These are phyloP conservation scores for Chenopodium formosanum DNA, from an alignment of 148 eudicot genomes.

Conservation along the genomic window DNA sequence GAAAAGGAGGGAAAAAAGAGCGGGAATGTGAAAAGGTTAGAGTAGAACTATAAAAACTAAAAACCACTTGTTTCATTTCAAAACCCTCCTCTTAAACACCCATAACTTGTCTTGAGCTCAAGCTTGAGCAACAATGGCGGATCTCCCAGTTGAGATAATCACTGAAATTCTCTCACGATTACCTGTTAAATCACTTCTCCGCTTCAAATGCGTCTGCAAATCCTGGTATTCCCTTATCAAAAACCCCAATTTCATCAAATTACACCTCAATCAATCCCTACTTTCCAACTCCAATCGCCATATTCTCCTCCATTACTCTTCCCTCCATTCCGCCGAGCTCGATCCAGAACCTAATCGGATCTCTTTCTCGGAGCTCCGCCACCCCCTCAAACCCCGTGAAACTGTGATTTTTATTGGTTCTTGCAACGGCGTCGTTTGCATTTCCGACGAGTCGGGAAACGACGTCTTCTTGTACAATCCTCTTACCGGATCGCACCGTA, in stretches of 20 bases:
- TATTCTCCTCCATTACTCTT: no score
- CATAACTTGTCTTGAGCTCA: no score
- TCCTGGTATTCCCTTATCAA: constrained; percentile 11
- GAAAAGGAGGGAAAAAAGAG: no score
- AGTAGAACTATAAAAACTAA: no score
- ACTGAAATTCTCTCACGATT: constrained; percentile 5
- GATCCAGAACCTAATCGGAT: no score
- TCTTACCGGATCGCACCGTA: background rate
- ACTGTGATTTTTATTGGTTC: background rate
- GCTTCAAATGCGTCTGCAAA: constrained; percentile 17
- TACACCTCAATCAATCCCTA: constrained; percentile 13
- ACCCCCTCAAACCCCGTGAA: no score
- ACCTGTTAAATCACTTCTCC: constrained; percentile 8
- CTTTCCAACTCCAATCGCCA: no score
- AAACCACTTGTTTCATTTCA: no score
- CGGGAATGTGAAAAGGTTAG: no score
- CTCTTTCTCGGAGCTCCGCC: no score
- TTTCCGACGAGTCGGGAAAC: background rate
- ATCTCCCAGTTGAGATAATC: constrained; percentile 1
- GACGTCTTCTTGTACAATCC: constrained; percentile 7
- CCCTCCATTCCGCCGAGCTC: no score
- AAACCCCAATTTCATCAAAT: constrained; percentile 4
- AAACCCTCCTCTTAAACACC: no score
- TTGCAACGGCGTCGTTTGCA: background rate
- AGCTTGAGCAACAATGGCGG: constrained; percentile 6